Evolutionary conservation across 495 filamentous ascomycete species (phyloP), one percentile per base, ranked within the genome.

Genomic region (Friedmanniomyces endolithicus): DNA sequence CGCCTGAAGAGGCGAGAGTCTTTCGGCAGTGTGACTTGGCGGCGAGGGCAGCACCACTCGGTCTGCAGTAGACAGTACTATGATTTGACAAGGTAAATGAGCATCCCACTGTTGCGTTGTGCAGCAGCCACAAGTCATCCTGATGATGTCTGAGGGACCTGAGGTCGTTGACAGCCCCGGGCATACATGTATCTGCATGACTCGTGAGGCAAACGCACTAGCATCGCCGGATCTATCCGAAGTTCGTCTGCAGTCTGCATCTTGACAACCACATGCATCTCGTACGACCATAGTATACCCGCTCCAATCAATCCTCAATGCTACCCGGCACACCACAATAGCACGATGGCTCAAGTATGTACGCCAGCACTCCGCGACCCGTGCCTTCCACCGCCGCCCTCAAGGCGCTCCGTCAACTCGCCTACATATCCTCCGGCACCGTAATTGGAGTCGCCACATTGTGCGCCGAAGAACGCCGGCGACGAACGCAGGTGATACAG

Each of bases 1-100:
- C 74, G 41, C 74, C 79, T 17, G 81, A 83, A 33, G 83, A 87
- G 70, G 77, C 85, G 23, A 67, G 84, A 24, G 57, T 88, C 54
- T 87, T 88, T 59, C 69, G 84, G 52, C 85, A 88, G 72, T 87
- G 83, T 68, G 87, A 87, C 64, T 70, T 86, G 65, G 82, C 83
- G 31, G 81, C 78, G 29, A 78, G 72, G 45, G 70, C 71, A 53
- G 68, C 74, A 23, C 76, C 78, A 11, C 55, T 74, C 57, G 78
- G 78, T 0, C 75, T 76, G 59, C 56, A 70, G 39, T 52, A 44
- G 39, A 31, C 9, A 20, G 4, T 31, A n/a, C n/a, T n/a, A n/a
- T n/a, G n/a, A n/a, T n/a, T n/a, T n/a, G n/a, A n/a, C n/a, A n/a
- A n/a, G n/a, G n/a, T n/a, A n/a, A n/a, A n/a, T n/a, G n/a, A n/a